Evolutionary conservation across 192 early-diverging fungal genomes (phyloP).

Genomic region (Backusella sp.): DNA sequence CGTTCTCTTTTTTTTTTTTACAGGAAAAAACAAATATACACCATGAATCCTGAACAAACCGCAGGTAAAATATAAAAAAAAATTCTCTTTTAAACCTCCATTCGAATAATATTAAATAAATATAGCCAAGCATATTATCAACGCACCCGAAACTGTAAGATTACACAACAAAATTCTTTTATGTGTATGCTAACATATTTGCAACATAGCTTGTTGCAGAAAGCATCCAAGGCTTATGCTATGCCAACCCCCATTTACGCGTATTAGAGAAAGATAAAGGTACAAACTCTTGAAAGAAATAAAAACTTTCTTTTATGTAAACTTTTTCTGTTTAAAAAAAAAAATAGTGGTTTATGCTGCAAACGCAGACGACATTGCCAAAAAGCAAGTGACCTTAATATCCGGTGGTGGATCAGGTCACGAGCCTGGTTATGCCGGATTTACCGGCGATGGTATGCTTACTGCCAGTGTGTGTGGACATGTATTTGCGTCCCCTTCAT

Average conservation of each 20-base stretch:
- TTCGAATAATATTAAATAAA: neutral
- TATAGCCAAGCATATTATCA: constrained; percentile 13
- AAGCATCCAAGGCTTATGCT: constrained; percentile 55
- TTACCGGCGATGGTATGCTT: constrained; percentile 69
- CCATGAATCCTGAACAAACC: neutral
- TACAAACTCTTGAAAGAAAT: neutral
- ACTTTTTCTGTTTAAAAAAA: neutral
- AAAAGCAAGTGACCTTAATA: constrained; percentile 70
- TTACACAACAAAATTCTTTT: no score
- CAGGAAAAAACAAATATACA: neutral
- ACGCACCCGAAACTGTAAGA: constrained; percentile 9
- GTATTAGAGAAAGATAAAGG: constrained; percentile 58
- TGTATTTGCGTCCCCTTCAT: constrained; percentile 85
- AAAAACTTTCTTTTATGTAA: neutral
- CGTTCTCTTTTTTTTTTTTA: neutral
- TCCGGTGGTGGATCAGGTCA: constrained; percentile 85
- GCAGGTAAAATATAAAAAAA: neutral
- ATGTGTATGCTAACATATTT: neutral
- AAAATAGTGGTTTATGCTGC: constrained; percentile 56
- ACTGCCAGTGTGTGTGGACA: constrained; percentile 78
- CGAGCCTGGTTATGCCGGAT: constrained; percentile 82
- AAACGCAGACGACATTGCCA: constrained; percentile 49
- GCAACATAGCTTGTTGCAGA: constrained; percentile 53
- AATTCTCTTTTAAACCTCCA: neutral
- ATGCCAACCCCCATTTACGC: constrained; percentile 58